Conservation (phyloP, 2,329 filamentous ascomycete species). For the Paecilomyces formosus region DNA sequence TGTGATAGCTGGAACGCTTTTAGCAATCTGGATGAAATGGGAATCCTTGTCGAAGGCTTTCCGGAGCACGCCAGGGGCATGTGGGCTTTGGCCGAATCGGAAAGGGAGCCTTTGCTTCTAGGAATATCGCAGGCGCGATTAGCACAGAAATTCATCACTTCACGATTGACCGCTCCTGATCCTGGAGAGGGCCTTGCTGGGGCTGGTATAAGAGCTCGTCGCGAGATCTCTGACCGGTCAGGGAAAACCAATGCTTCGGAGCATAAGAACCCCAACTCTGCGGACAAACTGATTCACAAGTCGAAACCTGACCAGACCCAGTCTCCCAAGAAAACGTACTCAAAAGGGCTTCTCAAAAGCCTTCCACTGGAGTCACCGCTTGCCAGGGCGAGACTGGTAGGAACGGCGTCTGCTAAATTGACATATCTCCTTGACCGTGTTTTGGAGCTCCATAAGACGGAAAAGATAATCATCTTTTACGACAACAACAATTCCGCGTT, state of each 20-base stretch:
- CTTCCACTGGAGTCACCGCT: slow-evolving; percentile 45
- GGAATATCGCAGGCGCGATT: slow-evolving; percentile 50
- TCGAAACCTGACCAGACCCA: slow-evolving; percentile 17
- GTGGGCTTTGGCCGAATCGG: slow-evolving; percentile 58
- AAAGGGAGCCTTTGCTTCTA: slow-evolving; percentile 43
- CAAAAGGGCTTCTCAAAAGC: slow-evolving; percentile 17
- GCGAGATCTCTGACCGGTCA: slow-evolving; percentile 16
- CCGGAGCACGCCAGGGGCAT: slow-evolving; percentile 51
- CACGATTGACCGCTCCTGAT: slow-evolving; percentile 25
- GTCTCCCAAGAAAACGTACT: slow-evolving; percentile 22
- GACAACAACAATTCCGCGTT: slow-evolving; percentile 80
- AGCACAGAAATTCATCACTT: slow-evolving; percentile 48
- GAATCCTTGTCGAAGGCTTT: slow-evolving; percentile 62
- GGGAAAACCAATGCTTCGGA: slow-evolving; percentile 12
- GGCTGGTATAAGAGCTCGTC: slow-evolving; percentile 31
- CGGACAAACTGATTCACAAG: slow-evolving; percentile 13
- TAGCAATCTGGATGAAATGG: slow-evolving; percentile 68
- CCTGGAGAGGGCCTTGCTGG: slow-evolving; percentile 34
- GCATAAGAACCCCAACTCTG: slow-evolving; percentile 8
- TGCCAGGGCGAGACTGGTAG: slow-evolving; percentile 56
- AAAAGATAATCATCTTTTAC: slow-evolving; percentile 92
- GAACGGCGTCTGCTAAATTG: slow-evolving; percentile 78
- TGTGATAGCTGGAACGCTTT: slow-evolving; percentile 61
- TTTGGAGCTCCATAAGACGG: slow-evolving; percentile 56
- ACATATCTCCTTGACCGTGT: slow-evolving; percentile 76